Evolutionary conservation across 2,329 filamentous ascomycete species (phyloP).

Genomic region (Sporothrix pallida): DNA sequence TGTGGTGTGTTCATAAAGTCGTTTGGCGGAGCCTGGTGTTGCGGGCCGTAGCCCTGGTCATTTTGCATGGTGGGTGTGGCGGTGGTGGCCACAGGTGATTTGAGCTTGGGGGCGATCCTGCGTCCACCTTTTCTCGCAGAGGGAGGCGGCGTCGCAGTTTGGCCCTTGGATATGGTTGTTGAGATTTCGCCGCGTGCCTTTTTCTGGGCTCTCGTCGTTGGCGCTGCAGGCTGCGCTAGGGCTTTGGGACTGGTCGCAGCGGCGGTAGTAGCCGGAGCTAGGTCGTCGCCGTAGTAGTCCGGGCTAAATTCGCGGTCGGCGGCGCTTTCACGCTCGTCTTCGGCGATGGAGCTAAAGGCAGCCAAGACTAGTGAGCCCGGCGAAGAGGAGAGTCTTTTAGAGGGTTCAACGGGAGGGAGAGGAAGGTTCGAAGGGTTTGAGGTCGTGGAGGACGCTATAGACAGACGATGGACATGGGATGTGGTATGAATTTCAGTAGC

Average conservation of each 20-base stretch:
- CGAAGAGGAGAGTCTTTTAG: constrained; percentile 64
- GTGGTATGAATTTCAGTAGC: constrained; percentile 55
- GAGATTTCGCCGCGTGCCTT: constrained; percentile 46
- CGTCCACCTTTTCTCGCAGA: constrained; percentile 61
- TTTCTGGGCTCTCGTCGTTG: constrained; percentile 47
- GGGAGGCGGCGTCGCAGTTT: constrained; percentile 66
- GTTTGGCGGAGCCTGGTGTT: constrained; percentile 46
- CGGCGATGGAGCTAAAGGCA: constrained; percentile 39
- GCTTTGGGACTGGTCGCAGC: constrained; percentile 37
- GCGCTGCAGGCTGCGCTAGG: neutral
- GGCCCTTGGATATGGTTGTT: constrained; percentile 44
- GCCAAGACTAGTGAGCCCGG: constrained; percentile 52
- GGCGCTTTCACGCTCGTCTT: constrained; percentile 20
- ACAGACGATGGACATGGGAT: constrained; percentile 68
- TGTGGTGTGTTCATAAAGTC: constrained; percentile 55
- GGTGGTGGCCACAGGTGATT: constrained; percentile 37
- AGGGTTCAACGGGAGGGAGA: constrained; percentile 65
- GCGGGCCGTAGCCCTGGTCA: constrained; percentile 58
- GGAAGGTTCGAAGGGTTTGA: constrained; percentile 50
- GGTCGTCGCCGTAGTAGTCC: constrained; percentile 35
- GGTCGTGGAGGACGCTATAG: constrained; percentile 39
- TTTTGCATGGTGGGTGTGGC: constrained; percentile 56
- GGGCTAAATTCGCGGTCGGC: constrained; percentile 1
- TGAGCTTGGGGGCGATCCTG: constrained; percentile 59
- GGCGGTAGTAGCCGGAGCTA: constrained; percentile 38